These are phyloP conservation scores for Talaromyces trachyspermus DNA, from an alignment of 495 filamentous ascomycete species.

Conservation along the genomic window DNA sequence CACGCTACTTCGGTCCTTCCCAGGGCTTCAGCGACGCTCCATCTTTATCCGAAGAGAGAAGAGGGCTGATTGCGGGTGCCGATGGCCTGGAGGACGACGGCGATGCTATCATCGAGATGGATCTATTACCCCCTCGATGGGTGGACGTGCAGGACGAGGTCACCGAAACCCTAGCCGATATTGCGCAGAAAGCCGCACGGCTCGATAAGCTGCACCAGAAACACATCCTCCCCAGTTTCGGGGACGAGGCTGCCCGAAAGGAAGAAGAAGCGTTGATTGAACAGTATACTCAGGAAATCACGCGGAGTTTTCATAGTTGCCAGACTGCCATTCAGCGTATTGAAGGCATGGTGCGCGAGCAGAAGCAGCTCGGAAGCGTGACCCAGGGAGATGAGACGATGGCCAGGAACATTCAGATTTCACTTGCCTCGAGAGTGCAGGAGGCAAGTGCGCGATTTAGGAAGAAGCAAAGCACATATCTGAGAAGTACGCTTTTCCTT, in stretches of 20 bases:
- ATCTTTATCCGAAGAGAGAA: constrained; percentile 67
- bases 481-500: constrained; percentile 62
- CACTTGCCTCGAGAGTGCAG: constrained; percentile 78
- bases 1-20: constrained; percentile 55
- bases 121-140: constrained; percentile 91
- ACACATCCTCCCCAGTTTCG: constrained; percentile 92
- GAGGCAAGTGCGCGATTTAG: constrained; percentile 88
- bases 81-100: constrained; percentile 78
- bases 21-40: constrained; percentile 63
- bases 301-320: constrained; percentile 79
- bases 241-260: constrained; percentile 81
- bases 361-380: constrained; percentile 58
- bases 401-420: constrained; percentile 92
- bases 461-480: constrained; percentile 93
- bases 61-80: constrained; percentile 69
- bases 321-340: constrained; percentile 81
- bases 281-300: constrained; percentile 81
- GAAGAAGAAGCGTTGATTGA: constrained; percentile 86
- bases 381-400: constrained; percentile 82
- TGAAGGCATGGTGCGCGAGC: constrained; percentile 73
- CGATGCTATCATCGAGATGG: constrained; percentile 97
- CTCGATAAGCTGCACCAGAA: constrained; percentile 94
- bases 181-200: constrained; percentile 72
- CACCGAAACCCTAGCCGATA: constrained; percentile 68
- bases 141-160: constrained; percentile 93